A percentile compares a stretch with the other conserved stretches of the same genome.
Evolutionary conservation across 768 basidiomycete genomes (phyloP).

Genomic region (Lactarius hatsudake): DNA sequence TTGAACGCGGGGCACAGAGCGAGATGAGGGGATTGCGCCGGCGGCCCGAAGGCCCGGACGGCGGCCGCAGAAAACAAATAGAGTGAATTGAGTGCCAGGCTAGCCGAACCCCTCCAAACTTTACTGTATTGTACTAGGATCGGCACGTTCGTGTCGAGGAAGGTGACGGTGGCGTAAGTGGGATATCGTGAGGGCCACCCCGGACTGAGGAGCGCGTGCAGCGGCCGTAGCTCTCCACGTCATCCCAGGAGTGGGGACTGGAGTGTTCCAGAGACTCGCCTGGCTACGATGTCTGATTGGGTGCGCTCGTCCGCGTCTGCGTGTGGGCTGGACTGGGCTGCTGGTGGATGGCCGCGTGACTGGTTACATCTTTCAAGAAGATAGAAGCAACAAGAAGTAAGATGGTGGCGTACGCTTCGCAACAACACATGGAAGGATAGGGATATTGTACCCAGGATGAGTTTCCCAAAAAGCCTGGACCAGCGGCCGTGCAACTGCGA

Average conservation of each 20-base stretch:
- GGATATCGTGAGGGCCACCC: conserved; percentile 36
- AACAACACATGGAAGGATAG: conserved; percentile 38
- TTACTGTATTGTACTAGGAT: conserved; percentile 39
- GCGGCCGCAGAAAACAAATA: not conserved
- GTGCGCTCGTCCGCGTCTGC: not conserved
- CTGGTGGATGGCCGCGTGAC: not conserved
- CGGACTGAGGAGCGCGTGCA: conserved; percentile 35
- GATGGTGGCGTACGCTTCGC: conserved; percentile 33
- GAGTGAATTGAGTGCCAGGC: not conserved
- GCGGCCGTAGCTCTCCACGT: not conserved
- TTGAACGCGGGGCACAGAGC: conserved; percentile 9
- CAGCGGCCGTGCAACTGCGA: conserved; percentile 36
- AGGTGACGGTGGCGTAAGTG: conserved; percentile 37
- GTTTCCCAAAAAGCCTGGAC: conserved; percentile 19
- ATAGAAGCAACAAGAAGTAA: conserved; percentile 30
- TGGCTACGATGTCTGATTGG: not conserved
- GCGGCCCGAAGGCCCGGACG: not conserved
- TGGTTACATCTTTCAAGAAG: conserved; percentile 36
- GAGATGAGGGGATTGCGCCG: conserved; percentile 29
- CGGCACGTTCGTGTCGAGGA: conserved; percentile 42
- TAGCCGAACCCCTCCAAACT: conserved; percentile 32
- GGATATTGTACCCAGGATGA: conserved; percentile 37
- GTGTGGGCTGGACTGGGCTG: not conserved
- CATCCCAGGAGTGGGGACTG: not conserved
- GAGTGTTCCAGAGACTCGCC: no score